These are phyloP conservation scores for Henningerozyma blattae DNA, from an alignment of 805 yeast genomes.

Conservation along the genomic window DNA sequence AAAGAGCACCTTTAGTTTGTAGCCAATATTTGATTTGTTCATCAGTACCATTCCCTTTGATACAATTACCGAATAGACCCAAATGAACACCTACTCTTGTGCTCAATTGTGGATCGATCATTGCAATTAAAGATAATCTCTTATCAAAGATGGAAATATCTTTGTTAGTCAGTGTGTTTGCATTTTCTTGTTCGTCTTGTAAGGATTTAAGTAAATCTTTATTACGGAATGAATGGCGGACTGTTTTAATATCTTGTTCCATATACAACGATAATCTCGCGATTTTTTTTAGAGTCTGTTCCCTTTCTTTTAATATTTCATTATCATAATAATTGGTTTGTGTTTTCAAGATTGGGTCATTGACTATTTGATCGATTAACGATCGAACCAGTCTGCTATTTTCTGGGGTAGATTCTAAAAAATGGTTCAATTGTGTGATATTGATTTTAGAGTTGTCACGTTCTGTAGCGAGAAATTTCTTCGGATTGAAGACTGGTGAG, in stretches of 20 bases:
- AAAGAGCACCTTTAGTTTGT: conserved; percentile 48
- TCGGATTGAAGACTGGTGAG: conserved; percentile 18
- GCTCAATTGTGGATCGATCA: conserved; percentile 67
- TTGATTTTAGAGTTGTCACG: conserved; percentile 33
- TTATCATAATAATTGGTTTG: conserved; percentile 45
- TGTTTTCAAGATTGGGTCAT: conserved; percentile 54
- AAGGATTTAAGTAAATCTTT: conserved; percentile 17
- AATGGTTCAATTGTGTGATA: conserved; percentile 38
- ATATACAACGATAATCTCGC: conserved; percentile 49
- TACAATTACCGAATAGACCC: conserved; percentile 71
- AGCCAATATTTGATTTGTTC: conserved; percentile 83
- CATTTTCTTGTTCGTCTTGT: conserved; percentile 9
- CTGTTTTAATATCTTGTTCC: conserved; percentile 30
- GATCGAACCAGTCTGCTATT: conserved; percentile 35
- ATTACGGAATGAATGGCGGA: conserved; percentile 11
- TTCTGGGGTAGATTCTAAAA: conserved; percentile 39
- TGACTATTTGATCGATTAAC: conserved; percentile 45
- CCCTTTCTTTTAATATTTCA: conserved; percentile 45
- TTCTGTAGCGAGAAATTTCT: conserved; percentile 28
- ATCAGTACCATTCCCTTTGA: conserved; percentile 79
- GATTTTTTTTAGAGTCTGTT: conserved; percentile 47
- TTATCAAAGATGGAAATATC: conserved; percentile 35
- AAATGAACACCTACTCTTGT: conserved; percentile 83
- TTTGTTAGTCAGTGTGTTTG: conserved; percentile 12
- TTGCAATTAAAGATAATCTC: conserved; percentile 45